Evolutionary conservation across 148 eudicot genomes (phyloP), one percentile per base, ranked within the genome.

Genomic region (Tetragonia tetragonoides): DNA sequence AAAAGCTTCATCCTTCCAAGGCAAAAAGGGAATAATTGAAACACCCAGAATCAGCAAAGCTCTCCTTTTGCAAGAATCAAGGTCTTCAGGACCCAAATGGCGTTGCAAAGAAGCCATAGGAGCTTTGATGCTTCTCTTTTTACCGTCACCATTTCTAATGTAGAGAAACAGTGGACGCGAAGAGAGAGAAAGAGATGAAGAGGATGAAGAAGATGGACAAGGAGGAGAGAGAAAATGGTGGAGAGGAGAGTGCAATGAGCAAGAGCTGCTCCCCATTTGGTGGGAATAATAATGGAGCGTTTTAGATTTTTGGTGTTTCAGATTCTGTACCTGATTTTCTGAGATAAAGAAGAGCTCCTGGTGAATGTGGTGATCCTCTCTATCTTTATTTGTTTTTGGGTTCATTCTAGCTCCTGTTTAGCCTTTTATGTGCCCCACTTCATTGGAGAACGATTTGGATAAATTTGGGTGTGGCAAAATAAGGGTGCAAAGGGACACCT

Each of bases 41-140:
- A 89, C 34, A 70, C 98, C 97, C 83, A 94, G 75, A 65, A 89
- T 72, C 39, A 89, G 63, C 70, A 90, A 68, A 11, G 85, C 86
- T 82, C 90, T 89, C 83, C 93, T 86, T 42, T 80, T 80, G 69
- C 76, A 83, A 59, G 70, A 79, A 75, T 67, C 78, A 42, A 71
- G 40, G 24, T 80, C 83, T 59, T 81, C 76, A 37, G 85, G 77
- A 57, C 68, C 76, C 23, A 70, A 15, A 72, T 79, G 79, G 5
- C 46, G 82, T 16, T 71, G 79, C 67, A 80, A n/a, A 77, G 82
- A 88, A 73, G 88, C 88, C 85, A 87, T 77, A 42, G 84, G 68
- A 78, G 69, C 10, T 66, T 74, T 79, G 34, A 56, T 79, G 79
- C 59, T 85, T 37, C 84, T 80, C 21, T 37, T 79, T 73, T 75